Base-by-base conservation (phyloP, 768 basidiomycete species). In the Agrocybe pediades region DNA sequence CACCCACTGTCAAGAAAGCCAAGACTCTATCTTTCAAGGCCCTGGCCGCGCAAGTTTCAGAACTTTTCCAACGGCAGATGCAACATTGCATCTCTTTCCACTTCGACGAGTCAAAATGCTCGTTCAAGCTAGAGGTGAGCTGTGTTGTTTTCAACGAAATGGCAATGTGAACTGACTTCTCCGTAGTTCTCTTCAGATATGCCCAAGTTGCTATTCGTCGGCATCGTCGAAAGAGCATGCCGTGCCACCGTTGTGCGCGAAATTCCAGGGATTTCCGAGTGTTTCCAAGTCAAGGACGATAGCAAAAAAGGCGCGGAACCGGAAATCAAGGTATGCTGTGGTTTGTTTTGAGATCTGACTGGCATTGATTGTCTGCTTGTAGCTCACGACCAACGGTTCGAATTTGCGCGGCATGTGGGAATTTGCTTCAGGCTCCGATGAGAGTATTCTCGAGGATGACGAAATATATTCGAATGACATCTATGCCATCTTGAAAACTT, bases 401-500 rank as follows among this genome's bases (percentile, higher is more conserved):
- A 98, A 98, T 71, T 81, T 98, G 57, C 77, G 77, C 41, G 95
- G 93, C 8, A 82, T 98, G 63, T 98, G 96, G 96, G 74, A 82
- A 50, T 90, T 86, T 62, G 75, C 83, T 25, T 75, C 77, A 21
- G 75, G 75, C 30, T 65, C 71, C 9, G 80, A 74, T 19, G 79
- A 83, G 59, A 78, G 73, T 44, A 84, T 86, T 51, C 73, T 97
- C 56, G 87, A 95, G 62, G 81, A 89, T 40, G 79, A 94, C 64
- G 80, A 82, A 21, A 84, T 98, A 51, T 91, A 91, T 60, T 95
- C 96, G 19, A 99, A 98, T 73, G 95, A 98, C 64, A 91, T 99
- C 54, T 92, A 92, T 64, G 88, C 95, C 15, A 86, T 94, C 47
- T 75, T 98, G 36, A 84, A 84, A 63, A 90, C 94, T 0, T 98